phyloP scores from a whole-genome alignment of 1,284 basidiomycete species.

The Ganoderma boninense region DNA sequence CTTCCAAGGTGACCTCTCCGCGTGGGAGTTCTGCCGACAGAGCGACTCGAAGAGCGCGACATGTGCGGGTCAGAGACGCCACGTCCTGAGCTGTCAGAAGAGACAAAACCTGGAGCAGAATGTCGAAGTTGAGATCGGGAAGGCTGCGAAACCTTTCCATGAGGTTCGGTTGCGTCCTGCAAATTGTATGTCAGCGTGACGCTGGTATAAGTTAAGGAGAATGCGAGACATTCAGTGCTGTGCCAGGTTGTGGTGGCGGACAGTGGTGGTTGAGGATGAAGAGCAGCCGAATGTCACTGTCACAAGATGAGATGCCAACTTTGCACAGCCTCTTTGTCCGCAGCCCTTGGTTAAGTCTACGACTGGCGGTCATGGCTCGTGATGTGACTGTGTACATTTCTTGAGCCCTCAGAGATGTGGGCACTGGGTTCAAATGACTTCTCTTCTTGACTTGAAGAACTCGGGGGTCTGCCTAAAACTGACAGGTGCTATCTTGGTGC shows the following conservation, averaged over 20 bases:
- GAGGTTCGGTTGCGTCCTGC: neutral
- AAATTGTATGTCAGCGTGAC: neutral
- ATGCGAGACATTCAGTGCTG: neutral
- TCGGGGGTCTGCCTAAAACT: too few relatives aligned
- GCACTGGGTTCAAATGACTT: too few relatives aligned
- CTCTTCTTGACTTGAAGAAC: too few relatives aligned
- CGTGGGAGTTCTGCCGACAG: neutral
- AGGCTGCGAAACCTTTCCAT: neutral
- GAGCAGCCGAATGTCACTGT: neutral
- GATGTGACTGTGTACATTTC: too few relatives aligned
- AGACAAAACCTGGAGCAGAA: neutral
- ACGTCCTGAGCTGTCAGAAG: neutral
- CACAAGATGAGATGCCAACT: neutral
- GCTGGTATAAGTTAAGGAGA: neutral
- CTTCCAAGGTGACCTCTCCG: neutral
- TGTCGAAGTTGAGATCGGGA: slow-evolving; percentile 1
- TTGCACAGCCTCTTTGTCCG: too few relatives aligned
- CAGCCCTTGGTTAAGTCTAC: too few relatives aligned
- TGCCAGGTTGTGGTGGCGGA: neutral
- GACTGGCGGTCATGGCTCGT: too few relatives aligned
- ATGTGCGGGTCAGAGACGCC: neutral
- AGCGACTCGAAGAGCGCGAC: neutral
- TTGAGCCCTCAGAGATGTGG: too few relatives aligned
- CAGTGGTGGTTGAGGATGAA: neutral
- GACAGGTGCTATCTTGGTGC: too few relatives aligned